Base-by-base conservation (phyloP, 2,329 filamentous ascomycete species). In the Exophiala spinifera region DNA sequence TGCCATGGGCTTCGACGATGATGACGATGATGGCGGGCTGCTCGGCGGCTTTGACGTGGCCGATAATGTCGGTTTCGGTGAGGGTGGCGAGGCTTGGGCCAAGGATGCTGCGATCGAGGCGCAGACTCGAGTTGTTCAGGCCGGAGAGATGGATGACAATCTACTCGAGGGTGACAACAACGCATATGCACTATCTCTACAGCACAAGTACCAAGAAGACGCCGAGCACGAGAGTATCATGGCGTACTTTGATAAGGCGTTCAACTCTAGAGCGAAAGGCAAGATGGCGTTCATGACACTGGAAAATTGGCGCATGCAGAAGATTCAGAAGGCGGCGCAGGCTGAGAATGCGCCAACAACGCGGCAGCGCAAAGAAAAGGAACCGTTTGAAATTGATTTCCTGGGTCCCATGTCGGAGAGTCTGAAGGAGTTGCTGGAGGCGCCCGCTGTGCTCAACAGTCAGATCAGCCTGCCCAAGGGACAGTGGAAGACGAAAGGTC, bases 291-390 rank as follows among this genome's bases (percentile, higher is more conserved):
- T 94, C 92, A 87, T 88, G 4, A 95, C 91, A 46, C 92, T 94
- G n/a, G 94, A 97, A 70, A 94, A 99, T 72, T 99, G 94, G 94
- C 87, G 92, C 63, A 97, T 99, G 67, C 83, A 89, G 59, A 90
- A 91, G 67, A 94, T 99, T 71, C 97, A 97, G 64, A 81, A 85
- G 52, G 77, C 70, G 65, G 76, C 80, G 7, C 77, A 81, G 13
- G 75, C 74, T 28, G 71, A 66, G 14, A 62, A 66, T 15, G 68
- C 50, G 46, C 58, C 70, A 4, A 69, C 74, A 65, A 64, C 81
- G 70, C 66, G 85, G 60, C 83, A 85, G 64, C 83, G 91, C 60
- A 97, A 96, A 71, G 94, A 97, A 70, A 99, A 96, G 72, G 92
- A 96, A 67, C 87, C 89, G 0, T 99, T 99, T 67, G 88, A 94